Conservation (phyloP, 1,139 yeast genomes). For the Geotrichum aggregatum region DNA sequence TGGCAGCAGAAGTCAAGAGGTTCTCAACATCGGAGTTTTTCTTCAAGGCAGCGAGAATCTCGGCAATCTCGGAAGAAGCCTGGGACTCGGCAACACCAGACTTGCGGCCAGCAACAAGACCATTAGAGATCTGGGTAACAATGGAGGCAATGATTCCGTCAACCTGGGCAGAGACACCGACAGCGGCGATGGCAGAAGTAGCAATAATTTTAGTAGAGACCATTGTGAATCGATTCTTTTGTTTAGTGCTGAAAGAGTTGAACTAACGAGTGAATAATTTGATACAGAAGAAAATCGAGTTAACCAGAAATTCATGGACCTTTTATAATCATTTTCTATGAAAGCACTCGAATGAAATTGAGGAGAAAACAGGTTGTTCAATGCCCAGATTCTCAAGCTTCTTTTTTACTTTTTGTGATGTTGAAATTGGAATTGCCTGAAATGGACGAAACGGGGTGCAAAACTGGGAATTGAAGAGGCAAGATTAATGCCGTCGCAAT, state of each 20-base stretch:
- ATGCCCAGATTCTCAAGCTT: background rate
- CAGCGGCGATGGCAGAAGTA: constrained; percentile 21
- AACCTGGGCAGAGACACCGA: constrained; percentile 22
- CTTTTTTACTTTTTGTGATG: background rate
- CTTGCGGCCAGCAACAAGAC: constrained; percentile 23
- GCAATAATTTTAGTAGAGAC: constrained; percentile 21
- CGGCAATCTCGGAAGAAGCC: constrained; percentile 24
- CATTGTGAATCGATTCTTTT: constrained; percentile 19
- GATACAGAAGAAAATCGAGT: background rate
- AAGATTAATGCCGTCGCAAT: too few species aligned
- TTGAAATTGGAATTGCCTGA: too few species aligned
- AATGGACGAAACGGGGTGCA: background rate
- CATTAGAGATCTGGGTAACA: constrained; percentile 21
- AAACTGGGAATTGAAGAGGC: too few species aligned
- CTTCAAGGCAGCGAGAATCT: constrained; percentile 21
- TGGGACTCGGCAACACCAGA: constrained; percentile 19
- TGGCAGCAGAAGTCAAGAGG: constrained; percentile 21
- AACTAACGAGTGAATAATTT: background rate
- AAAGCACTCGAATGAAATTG: too few species aligned
- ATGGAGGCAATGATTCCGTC: constrained; percentile 21
- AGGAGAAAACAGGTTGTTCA: background rate
- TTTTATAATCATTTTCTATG: background rate
- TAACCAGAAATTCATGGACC: background rate
- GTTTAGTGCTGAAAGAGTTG: too few species aligned
- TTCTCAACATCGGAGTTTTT: constrained; percentile 20